Evolutionary conservation across 2,329 filamentous ascomycete species (phyloP).

Genomic region (Arthrobotrys musiformis): DNA sequence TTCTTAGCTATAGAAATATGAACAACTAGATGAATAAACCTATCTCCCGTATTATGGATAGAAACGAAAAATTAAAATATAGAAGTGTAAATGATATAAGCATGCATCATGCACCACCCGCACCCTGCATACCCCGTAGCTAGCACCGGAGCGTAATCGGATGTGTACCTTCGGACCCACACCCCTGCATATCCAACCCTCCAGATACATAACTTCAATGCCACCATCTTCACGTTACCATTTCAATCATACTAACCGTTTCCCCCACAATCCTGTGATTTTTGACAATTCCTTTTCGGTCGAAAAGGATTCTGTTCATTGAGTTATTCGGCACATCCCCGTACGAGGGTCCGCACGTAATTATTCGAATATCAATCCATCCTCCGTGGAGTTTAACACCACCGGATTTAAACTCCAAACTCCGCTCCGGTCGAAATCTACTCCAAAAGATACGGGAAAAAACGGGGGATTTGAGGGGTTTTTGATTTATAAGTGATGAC

Average conservation of each 20-base stretch:
- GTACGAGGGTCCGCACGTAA: too few relatives aligned
- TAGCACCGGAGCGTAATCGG: too few relatives aligned
- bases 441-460: constrained; percentile 14
- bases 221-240: background rate
- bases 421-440: constrained; percentile 27
- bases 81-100: background rate
- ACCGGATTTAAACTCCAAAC: constrained; percentile 50
- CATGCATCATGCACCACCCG: background rate
- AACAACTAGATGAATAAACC: background rate
- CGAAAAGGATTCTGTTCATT: too few relatives aligned
- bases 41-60: background rate
- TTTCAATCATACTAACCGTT: background rate
- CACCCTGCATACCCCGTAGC: background rate
- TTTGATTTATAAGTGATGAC: constrained; percentile 43
- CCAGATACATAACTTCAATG: background rate
- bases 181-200: background rate
- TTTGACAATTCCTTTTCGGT: background rate
- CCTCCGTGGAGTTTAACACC: constrained; percentile 41
- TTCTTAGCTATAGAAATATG: background rate
- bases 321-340: background rate
- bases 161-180: background rate
- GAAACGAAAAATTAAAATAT: background rate
- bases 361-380: too few relatives aligned
- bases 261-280: background rate
- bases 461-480: constrained; percentile 21